Conservation (phyloP, 441 rosid species). For the Dalechampia spathulata region DNA sequence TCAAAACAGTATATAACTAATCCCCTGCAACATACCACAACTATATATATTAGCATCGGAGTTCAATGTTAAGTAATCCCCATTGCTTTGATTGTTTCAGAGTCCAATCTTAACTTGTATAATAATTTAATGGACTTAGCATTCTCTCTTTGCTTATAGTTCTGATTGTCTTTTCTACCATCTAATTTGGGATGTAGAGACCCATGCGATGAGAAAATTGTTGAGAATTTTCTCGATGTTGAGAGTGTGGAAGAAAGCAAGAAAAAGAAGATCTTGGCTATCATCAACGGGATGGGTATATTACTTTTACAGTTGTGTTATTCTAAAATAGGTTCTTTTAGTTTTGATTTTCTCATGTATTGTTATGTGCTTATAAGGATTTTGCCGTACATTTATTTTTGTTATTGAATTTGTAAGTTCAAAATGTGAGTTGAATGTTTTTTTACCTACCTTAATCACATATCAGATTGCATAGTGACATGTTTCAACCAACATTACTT, state of each 20-base stretch:
- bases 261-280: slow-evolving; percentile 45
- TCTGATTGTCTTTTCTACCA: neutral
- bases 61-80: too few species aligned
- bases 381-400: neutral
- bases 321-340: neutral
- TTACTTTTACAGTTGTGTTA: slow-evolving; percentile 1
- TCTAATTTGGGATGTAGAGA: slow-evolving; percentile 34
- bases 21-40: too few species aligned
- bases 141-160: too few species aligned
- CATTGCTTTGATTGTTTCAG: too few species aligned
- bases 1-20: too few species aligned
- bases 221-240: slow-evolving; percentile 66
- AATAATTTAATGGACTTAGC: too few species aligned
- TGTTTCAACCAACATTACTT: neutral
- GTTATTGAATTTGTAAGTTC: neutral
- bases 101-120: too few species aligned
- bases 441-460: neutral
- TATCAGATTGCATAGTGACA: neutral
- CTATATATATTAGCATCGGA: too few species aligned
- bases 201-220: slow-evolving; percentile 55
- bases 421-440: neutral
- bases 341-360: neutral
- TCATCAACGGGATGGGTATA: slow-evolving; percentile 75
- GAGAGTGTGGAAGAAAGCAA: slow-evolving; percentile 54
- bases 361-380: neutral